A percentile compares a stretch with the other conserved stretches of the same genome.
Conservation (phyloP, 2,329 filamentous ascomycete species). For the Pseudocercospora pini-densiflorae region DNA sequence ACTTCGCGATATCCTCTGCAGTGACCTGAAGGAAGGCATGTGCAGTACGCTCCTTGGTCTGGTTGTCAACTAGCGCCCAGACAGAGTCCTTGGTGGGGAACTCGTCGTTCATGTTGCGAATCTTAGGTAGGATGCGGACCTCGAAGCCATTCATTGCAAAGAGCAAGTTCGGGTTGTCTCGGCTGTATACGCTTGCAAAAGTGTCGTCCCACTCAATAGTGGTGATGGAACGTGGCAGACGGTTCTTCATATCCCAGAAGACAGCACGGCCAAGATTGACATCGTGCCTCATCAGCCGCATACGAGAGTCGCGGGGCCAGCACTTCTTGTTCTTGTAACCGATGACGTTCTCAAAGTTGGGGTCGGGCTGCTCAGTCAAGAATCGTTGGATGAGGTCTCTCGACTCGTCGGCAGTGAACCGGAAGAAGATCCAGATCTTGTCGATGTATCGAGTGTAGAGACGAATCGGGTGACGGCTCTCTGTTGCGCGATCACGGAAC, state of each 20-base stretch:
- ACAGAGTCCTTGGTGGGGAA: conserved; percentile 98
- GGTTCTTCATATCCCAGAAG: conserved; percentile 99
- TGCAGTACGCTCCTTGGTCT: conserved; percentile 93
- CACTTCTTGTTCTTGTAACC: conserved; percentile 99
- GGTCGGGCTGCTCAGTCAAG: conserved; percentile 96
- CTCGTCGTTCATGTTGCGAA: conserved; percentile 91
- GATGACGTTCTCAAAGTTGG: conserved; percentile 99
- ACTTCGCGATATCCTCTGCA: conserved; percentile 96
- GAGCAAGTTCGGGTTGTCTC: conserved; percentile 94
- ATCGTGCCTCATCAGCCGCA: conserved; percentile 98
- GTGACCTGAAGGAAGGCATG: conserved; percentile 98
- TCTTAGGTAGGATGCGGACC: conserved; percentile 94
- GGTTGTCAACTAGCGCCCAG: conserved; percentile 96
- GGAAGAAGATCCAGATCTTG: conserved; percentile 97
- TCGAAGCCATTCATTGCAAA: conserved; percentile 99
- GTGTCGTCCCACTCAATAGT: conserved; percentile 99
- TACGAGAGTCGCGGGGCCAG: conserved; percentile 96
- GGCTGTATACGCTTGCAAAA: conserved; percentile 96
- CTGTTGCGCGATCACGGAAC: conserved; percentile 90
- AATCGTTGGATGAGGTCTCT: conserved; percentile 96
- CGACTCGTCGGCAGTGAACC: conserved; percentile 92
- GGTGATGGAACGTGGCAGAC: conserved; percentile 89
- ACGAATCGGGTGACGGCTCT: conserved; percentile 91
- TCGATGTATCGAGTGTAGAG: conserved; percentile 99
- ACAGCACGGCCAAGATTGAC: conserved; percentile 97